Evolutionary conservation across 139 green algal genomes (phyloP), one percentile per base, ranked within the genome.

Genomic region (Chlorella sp.): DNA sequence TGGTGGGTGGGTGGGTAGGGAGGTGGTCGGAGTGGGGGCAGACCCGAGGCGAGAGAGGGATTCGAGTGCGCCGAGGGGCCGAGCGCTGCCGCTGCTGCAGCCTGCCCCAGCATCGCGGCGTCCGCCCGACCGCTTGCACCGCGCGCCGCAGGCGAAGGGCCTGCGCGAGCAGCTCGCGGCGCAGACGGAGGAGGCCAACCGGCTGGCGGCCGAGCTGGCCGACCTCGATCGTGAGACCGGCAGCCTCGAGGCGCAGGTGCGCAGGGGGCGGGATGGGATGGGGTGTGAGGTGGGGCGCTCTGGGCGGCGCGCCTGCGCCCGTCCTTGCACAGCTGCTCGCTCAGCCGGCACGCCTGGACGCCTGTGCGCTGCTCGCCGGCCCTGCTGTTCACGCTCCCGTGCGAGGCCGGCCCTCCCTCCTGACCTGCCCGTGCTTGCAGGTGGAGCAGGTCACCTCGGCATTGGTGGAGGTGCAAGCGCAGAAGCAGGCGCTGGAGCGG

Each of bases 201-300:
- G 25, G 73, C 63, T 66, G 62, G 38, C 29, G 6, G 38, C 45
- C 4, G 41, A 31, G 3, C n/a, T 79, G 62, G 60, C 41, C 27
- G 76, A 31, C 33, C 72, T 78, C 60, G 72, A 78, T 45, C 60
- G 60, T 25, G 72, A 76, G 50, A 66, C 58, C 66, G 60, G 53
- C 50, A 67, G 58, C 60, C 66, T 81, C 36, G 76, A 81, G 66
- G 76, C 76, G 29, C 76, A 81, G 76, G 69, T 76, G 60, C n/a
- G 53, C n/a, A n/a, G n/a, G n/a, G n/a, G n/a, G n/a, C n/a, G n/a
- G n/a, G n/a, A n/a, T n/a, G n/a, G n/a, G n/a, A n/a, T n/a, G n/a
- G n/a, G n/a, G n/a, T n/a, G n/a, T n/a, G n/a, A n/a, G n/a, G n/a
- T n/a, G n/a, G n/a, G n/a, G n/a, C n/a, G n/a, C n/a, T n/a, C n/a